Conservation (phyloP, 202 grass and related monocot genomes). For the Carex sylvatica region DNA sequence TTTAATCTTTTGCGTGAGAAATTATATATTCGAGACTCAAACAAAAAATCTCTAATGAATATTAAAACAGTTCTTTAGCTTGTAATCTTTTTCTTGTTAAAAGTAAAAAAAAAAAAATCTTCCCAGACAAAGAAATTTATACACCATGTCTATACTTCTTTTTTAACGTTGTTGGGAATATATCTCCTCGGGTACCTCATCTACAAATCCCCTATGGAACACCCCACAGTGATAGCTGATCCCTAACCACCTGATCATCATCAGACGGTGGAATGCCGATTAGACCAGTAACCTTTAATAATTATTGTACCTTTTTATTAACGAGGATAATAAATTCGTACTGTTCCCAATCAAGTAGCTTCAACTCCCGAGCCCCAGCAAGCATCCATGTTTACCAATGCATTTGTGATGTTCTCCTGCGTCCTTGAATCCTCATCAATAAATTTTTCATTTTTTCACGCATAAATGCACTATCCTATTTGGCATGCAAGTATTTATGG, state of each 20-base stretch:
- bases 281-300: constrained; percentile 7
- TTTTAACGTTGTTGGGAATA: constrained; percentile 3
- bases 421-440: not conserved
- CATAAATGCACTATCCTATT: not conserved
- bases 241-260: constrained; percentile 17
- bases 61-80: not conserved
- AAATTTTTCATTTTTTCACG: not conserved
- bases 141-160: not conserved
- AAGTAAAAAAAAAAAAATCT: no score
- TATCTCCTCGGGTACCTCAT: constrained; percentile 5
- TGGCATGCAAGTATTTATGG: not conserved
- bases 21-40: no score
- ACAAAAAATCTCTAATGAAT: no score
- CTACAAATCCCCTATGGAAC: not conserved
- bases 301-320: not conserved
- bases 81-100: not conserved
- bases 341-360: constrained; percentile 17
- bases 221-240: not conserved
- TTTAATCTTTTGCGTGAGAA: no score
- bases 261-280: constrained; percentile 17
- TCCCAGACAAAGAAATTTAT: not conserved
- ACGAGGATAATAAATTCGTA: constrained; percentile 28
- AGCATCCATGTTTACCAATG: constrained; percentile 25
- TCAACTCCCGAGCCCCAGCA: constrained; percentile 19
- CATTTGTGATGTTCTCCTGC: not conserved